Base-by-base conservation (phyloP, 2,329 filamentous ascomycete species). In the Coleophoma eucalyptorum region DNA sequence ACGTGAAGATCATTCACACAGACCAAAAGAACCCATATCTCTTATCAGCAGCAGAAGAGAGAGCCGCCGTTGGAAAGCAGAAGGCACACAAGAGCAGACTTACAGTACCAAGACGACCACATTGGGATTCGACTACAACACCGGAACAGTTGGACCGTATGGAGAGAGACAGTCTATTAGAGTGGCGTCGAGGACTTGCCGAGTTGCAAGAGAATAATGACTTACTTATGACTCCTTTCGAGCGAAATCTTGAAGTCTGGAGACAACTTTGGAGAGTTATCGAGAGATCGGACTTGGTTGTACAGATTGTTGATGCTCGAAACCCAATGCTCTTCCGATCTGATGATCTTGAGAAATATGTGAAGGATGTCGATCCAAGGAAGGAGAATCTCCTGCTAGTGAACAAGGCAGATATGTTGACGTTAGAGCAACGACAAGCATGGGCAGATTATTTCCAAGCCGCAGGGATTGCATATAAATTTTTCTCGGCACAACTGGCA, bases 331-430 rank as follows among this genome's bases (percentile, higher is more conserved):
- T 97, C 60, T 99, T 97, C 73, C 83, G 95, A 51, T 96, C 89
- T 5, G 93, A 95, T 60, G 94, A 99, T 74, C 72, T 99, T 54
- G 94, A 97, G 66, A 79, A 76, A 58, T 99, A 99, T 61, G 94
- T 99, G 62, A 95, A 96, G 72, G 90, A 95, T 61, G 87, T 97
- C 21, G 88, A 96, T 62, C 72, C 84, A 2, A 86, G 83, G 66
- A 97, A 99, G 76, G 81, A 91, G 67, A 99, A 97, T 67, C 66
- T 99, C 64, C 69, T 99, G 50, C 76, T 99, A 50, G 93, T 99
- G 65, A 99, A 99, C 78, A 99, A 99, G 77, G 92, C 94, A 43
- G 94, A 99, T 72, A 97, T 99, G 94, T 92, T 99, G 89, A 96
- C 92, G 1, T 69, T 84, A 44, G 83, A 83, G 62, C 95, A 99